Percentiles rank a stretch among this genome's conserved stretches.
phyloP scores from a whole-genome alignment of 1,284 basidiomycete genomes.

The Irpex lacteus region DNA sequence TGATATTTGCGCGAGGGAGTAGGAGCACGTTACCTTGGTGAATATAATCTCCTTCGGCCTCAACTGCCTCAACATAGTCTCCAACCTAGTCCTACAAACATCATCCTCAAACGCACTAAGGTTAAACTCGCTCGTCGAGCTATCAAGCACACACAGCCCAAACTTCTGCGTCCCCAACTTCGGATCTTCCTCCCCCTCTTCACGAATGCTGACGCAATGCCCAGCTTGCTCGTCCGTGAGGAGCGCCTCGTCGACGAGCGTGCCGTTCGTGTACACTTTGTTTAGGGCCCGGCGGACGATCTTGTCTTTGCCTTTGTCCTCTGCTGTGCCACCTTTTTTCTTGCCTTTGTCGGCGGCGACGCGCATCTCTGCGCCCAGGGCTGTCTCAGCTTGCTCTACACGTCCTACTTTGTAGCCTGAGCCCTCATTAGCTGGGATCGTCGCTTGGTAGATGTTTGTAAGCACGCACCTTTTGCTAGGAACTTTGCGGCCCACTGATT shows the following conservation, averaged over 20 bases:
- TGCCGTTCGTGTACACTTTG: conserved; percentile 97
- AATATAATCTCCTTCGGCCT: conserved; percentile 92
- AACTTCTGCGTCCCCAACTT: conserved; percentile 60
- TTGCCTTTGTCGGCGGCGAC: conserved; percentile 68
- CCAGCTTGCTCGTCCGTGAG: conserved; percentile 93
- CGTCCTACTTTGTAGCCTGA: conserved; percentile 94
- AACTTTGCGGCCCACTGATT: conserved; percentile 92
- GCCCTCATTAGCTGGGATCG: background rate
- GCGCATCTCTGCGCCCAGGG: conserved; percentile 80
- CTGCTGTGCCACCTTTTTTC: conserved; percentile 36
- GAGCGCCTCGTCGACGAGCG: conserved; percentile 89
- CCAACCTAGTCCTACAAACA: conserved; percentile 86
- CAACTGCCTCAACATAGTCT: conserved; percentile 92
- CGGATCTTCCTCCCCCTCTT: conserved; percentile 39
- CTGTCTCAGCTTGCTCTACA: conserved; percentile 97
- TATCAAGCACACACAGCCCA: conserved; percentile 94
- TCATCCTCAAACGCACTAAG: conserved; percentile 92
- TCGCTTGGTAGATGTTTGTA: background rate
- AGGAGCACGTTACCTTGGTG: conserved; percentile 65
- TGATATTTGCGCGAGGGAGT: too few relatives aligned
- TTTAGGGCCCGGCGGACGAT: conserved; percentile 88
- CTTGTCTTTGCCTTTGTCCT: conserved; percentile 58
- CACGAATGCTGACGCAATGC: conserved; percentile 92
- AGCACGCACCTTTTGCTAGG: conserved; percentile 65
- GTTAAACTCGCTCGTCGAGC: conserved; percentile 95